Percentiles rank a stretch among this genome's conserved stretches.
Conservation (phyloP, 2,329 filamentous ascomycete genomes). For the Chaetomiaceae sp. region DNA sequence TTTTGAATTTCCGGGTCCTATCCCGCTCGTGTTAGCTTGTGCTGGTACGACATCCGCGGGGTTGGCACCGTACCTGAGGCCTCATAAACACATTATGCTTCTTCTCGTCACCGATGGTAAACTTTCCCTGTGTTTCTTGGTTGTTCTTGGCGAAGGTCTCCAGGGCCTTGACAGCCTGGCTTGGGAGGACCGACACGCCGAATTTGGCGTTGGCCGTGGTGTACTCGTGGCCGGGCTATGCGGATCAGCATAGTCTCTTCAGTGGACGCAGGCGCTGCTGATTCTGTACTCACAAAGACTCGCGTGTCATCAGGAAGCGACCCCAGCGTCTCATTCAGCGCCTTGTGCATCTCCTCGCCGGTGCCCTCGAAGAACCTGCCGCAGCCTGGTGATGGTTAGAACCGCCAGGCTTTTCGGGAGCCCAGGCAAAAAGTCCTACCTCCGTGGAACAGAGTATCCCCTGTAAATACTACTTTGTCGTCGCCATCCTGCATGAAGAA, state of each 20-base stretch:
- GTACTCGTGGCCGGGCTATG: conserved; percentile 88
- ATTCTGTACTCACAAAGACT: conserved; percentile 65
- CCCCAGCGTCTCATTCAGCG: conserved; percentile 80
- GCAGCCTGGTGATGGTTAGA: conserved; percentile 56
- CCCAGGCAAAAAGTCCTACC: conserved; percentile 47
- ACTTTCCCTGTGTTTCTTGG: conserved; percentile 86
- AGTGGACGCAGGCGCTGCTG: too few species aligned
- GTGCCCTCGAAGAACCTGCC: conserved; percentile 94
- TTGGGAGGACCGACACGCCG: conserved; percentile 68
- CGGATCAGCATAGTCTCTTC: neutral
- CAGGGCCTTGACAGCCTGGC: conserved; percentile 71
- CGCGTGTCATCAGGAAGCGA: conserved; percentile 82
- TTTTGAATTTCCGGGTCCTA: conserved; percentile 81
- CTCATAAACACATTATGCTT: conserved; percentile 97
- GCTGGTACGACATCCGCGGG: neutral
- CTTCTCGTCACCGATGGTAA: conserved; percentile 97
- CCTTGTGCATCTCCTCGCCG: conserved; percentile 85
- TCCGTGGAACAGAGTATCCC: conserved; percentile 92
- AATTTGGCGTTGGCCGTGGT: conserved; percentile 97
- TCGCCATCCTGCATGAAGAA: conserved; percentile 81
- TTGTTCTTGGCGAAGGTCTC: conserved; percentile 73
- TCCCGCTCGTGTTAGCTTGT: conserved; percentile 16
- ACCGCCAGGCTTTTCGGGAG: neutral
- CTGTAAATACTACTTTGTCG: conserved; percentile 80
- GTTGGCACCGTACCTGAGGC: conserved; percentile 56